phyloP scores from a whole-genome alignment of 176 grass and related monocot species.

The Avena insularis region DNA sequence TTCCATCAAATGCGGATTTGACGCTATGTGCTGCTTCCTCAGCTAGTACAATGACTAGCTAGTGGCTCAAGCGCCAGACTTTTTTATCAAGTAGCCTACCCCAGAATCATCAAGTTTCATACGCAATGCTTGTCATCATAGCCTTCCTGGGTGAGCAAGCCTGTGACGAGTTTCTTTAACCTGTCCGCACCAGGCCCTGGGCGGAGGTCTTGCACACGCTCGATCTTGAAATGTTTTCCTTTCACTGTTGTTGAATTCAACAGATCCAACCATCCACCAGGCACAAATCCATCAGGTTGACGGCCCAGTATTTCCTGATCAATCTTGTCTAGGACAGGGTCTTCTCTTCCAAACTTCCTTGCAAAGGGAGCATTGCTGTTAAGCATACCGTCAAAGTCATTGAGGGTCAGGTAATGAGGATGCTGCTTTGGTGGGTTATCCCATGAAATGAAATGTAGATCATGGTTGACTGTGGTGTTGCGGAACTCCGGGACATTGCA shows the following conservation, averaged over 20 bases:
- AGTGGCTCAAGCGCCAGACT: conserved; percentile 24
- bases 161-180: conserved; percentile 73
- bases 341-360: conserved; percentile 84
- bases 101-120: conserved; percentile 54
- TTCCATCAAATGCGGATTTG: conserved; percentile 40
- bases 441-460: conserved; percentile 98
- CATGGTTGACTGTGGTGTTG: conserved; percentile 95
- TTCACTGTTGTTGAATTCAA: conserved; percentile 66
- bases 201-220: conserved; percentile 62
- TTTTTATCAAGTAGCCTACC: conserved; percentile 38
- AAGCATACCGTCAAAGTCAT: conserved; percentile 73
- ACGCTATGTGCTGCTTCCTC: conserved; percentile 38
- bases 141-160: conserved; percentile 75
- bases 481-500: conserved; percentile 88
- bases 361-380: conserved; percentile 88
- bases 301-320: conserved; percentile 77
- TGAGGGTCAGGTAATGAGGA: conserved; percentile 77
- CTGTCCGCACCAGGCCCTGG: conserved; percentile 69
- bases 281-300: conserved; percentile 58
- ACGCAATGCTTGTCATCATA: conserved; percentile 86
- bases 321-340: conserved; percentile 88
- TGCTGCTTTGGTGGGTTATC: conserved; percentile 99
- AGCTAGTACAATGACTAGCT: conserved; percentile 52
- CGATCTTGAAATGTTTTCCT: conserved; percentile 52
- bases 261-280: conserved; percentile 70